A percentile compares a stretch with the other conserved stretches of the same genome.
Conservation (phyloP, 2,329 filamentous ascomycete species). For the Seiridium unicorne region DNA sequence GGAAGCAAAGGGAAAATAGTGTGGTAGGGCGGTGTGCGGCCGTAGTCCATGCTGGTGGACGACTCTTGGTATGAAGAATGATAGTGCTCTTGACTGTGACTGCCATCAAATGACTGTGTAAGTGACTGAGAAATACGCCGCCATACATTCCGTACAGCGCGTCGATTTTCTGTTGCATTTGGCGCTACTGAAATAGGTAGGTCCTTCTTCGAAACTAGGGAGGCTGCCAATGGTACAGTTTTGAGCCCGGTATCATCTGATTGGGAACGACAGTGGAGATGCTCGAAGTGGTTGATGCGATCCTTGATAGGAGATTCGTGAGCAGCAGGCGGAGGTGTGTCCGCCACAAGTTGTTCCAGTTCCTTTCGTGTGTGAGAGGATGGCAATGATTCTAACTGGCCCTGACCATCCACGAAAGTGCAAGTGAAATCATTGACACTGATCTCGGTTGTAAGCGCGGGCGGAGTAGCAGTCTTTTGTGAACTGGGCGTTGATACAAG, state of each 20-base stretch:
- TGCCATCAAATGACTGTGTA: slow-evolving; percentile 18
- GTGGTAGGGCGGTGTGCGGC: not conserved
- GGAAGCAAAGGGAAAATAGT: slow-evolving; percentile 3
- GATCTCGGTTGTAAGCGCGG: slow-evolving; percentile 26
- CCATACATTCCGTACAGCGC: slow-evolving; percentile 18
- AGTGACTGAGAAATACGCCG: slow-evolving; percentile 27
- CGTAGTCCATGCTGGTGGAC: slow-evolving; percentile 3
- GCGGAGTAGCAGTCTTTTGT: slow-evolving; percentile 14
- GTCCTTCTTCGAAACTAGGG: not conserved
- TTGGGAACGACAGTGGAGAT: slow-evolving; percentile 14
- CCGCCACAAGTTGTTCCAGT: too few species aligned
- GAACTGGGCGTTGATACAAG: not conserved
- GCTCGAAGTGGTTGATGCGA: slow-evolving; percentile 27
- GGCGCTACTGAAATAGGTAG: not conserved
- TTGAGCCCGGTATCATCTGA: slow-evolving; percentile 7
- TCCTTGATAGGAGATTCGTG: slow-evolving; percentile 26
- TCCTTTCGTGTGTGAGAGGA: not conserved
- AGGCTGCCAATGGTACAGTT: not conserved
- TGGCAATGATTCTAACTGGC: not conserved
- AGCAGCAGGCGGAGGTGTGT: not conserved
- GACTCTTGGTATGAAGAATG: not conserved
- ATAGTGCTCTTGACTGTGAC: not conserved
- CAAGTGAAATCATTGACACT: slow-evolving; percentile 25
- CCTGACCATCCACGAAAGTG: slow-evolving; percentile 17
- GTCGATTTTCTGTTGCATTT: not conserved